Base-by-base conservation (phyloP, 345 rosid species). In the Boechera stricta region DNA sequence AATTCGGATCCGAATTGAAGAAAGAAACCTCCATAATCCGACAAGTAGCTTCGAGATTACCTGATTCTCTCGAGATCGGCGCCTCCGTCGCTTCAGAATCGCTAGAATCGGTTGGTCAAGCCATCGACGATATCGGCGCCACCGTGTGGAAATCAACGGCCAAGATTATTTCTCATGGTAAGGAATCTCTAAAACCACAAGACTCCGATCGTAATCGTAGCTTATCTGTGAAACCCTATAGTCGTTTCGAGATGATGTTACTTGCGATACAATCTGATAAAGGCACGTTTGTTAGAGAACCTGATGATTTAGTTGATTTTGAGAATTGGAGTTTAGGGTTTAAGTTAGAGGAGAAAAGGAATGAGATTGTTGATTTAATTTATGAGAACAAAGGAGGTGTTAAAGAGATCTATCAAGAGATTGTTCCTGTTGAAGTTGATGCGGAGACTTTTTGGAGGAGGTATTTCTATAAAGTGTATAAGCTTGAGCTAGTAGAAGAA, bases 41-140 rank as follows among this genome's bases (percentile, higher is more conserved):
- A 12, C 85, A 74, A 56, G 92, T 76, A 16, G 94, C 97, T 48
- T 90, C 97, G 75, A 64, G 93, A 84, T 81, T 89, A 21, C 91
- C 90, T 0, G 72, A 75, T 5, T 88, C 97, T 0, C 82, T 92
- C 72, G 96, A 92, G 51, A 78, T 84, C 56, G 92, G 95, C 35
- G 90, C 95, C 18, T 79, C 90, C 58, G 91, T 88, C 21, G 97
- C 93, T 7, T 96, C 89, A 68, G 93, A 88, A 49, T 88, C 93
- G 4, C 87, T 92, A 5, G 96, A 88, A 70, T 81, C 93, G 6
- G 91, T 93, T 5, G 96, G 96, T 33, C 91, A 88, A 59, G 89
- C 88, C 24, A 84, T 93, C 55, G 98, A 91, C 54, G 97, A 90
- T n/a, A 85, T 93, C 63, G 90, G 98, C 5, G 70, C 82, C 82